A percentile compares a stretch with the other conserved stretches of the same genome.
Evolutionary conservation across 2,329 filamentous ascomycete genomes (phyloP).

Genomic region (Phialophora tarda): DNA sequence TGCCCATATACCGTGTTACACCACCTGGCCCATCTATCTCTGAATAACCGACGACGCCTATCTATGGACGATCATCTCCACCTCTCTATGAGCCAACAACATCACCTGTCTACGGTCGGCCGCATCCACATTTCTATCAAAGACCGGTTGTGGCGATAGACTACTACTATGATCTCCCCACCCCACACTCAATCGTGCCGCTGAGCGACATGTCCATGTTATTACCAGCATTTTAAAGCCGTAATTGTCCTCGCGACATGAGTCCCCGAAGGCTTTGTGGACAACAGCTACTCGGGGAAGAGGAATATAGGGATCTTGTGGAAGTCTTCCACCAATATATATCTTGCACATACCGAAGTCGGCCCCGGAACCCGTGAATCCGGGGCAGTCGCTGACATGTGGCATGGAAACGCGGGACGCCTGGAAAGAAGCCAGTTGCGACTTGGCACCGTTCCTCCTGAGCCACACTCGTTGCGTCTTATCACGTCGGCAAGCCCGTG

Average conservation of each 20-base stretch:
- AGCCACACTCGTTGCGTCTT: neutral
- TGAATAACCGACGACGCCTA: too few species aligned
- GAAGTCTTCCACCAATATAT: neutral
- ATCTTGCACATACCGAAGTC: neutral
- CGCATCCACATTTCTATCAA: too few species aligned
- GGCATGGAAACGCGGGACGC: neutral
- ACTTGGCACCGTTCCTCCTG: neutral
- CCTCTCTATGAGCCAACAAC: too few species aligned
- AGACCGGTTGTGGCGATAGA: too few species aligned
- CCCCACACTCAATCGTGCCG: neutral
- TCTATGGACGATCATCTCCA: too few species aligned
- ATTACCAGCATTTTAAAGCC: neutral
- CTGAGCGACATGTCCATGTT: neutral
- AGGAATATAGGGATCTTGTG: neutral
- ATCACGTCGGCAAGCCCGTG: neutral
- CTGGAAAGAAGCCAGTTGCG: neutral
- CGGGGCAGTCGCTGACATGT: neutral
- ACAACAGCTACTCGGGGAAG: neutral
- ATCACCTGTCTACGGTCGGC: too few species aligned
- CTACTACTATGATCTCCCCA: neutral
- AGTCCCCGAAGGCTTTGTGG: neutral
- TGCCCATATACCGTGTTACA: too few species aligned
- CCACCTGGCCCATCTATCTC: too few species aligned
- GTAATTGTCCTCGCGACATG: neutral
- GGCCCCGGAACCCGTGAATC: neutral